Evolutionary conservation across 2,329 filamentous ascomycete species (phyloP), one percentile per base, ranked within the genome.

Genomic region (Rachicladosporium sp.): DNA sequence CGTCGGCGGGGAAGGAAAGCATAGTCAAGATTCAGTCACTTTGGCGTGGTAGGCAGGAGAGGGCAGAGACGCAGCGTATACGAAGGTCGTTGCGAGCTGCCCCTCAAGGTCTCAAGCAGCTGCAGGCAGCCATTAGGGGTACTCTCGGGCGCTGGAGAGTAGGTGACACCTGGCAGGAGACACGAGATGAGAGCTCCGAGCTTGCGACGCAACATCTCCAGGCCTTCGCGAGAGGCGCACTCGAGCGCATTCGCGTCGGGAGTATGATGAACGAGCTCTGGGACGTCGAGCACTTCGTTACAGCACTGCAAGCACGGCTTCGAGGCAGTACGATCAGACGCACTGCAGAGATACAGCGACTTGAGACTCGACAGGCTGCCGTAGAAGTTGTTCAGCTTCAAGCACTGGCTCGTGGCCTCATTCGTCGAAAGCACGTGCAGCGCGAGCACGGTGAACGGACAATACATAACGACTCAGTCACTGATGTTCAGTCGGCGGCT

Each of bases 221-320:
- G 49, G 61, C 66, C 15, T 54, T 56, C 10, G 54, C 57, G 10
- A 56, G 86, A 44, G 91, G 89, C 31, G 86, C 88, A 1, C 57
- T 93, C 47, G 60, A 84, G 40, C 76, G 91, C 40, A 71, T 94
- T 56, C 72, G 71, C 41, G 73, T 96, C 2, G 86, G 84, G 6
- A 69, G 81, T 33, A 72, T 78, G 43, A 96, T 98, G 89, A 82
- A 94, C 51, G 63, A 73, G 23, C 71, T 98, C 3, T 98, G 91
- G 91, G 81, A 91, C 46, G 71, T 75, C 10, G 91, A 98, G 59
- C 71, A 80, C 15, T 69, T 72, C 58, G 62, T 98, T 12, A 63
- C 86, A 35, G 80, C 93, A 36, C 68, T 98, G 5, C 91, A 98
- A 60, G 77, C 88, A 9, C 77, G 80, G 33, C 69, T 78, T 34